A percentile compares a stretch with the other conserved stretches of the same genome.
Evolutionary conservation across 2,329 filamentous ascomycete genomes (phyloP).

Genomic region (Sporothrix dimorphospora): DNA sequence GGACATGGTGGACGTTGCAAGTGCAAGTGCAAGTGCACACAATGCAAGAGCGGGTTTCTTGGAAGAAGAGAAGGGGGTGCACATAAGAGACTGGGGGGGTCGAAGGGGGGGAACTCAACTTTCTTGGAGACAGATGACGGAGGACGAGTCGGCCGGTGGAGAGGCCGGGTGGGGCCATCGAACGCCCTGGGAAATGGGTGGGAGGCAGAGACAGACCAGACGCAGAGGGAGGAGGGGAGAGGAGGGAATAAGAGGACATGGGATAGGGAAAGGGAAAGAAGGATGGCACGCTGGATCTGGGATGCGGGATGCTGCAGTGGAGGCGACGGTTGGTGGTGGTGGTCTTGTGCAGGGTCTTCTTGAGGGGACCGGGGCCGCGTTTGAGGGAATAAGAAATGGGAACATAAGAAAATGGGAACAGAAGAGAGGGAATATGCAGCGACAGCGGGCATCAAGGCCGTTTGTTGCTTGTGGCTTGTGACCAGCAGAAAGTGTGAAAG

Average conservation of each 20-base stretch:
- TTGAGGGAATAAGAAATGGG: constrained; percentile 13
- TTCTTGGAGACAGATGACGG: background rate
- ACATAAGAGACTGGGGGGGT: background rate
- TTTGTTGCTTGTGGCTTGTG: background rate
- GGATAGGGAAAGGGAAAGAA: background rate
- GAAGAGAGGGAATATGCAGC: background rate
- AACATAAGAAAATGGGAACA: no score
- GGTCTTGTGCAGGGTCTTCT: constrained; percentile 12
- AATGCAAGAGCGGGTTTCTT: no score
- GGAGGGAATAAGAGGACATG: background rate
- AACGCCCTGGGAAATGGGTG: constrained; percentile 15
- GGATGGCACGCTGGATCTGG: constrained; percentile 4
- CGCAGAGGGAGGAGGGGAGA: constrained; percentile 17
- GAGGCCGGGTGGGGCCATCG: constrained; percentile 27
- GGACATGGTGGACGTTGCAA: no score
- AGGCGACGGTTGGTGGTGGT: background rate
- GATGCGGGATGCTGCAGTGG: constrained; percentile 11
- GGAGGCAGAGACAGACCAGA: background rate
- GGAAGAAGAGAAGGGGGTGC: background rate
- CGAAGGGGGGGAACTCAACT: background rate
- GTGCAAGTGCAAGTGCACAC: no score
- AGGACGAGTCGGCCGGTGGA: background rate
- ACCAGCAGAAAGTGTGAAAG: background rate
- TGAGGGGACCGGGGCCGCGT: background rate
- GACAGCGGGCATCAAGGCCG: background rate